Evolutionary conservation across 805 yeast genomes (phyloP), one percentile per base, ranked within the genome.

Genomic region (Zygosaccharomyces pseudorouxii): DNA sequence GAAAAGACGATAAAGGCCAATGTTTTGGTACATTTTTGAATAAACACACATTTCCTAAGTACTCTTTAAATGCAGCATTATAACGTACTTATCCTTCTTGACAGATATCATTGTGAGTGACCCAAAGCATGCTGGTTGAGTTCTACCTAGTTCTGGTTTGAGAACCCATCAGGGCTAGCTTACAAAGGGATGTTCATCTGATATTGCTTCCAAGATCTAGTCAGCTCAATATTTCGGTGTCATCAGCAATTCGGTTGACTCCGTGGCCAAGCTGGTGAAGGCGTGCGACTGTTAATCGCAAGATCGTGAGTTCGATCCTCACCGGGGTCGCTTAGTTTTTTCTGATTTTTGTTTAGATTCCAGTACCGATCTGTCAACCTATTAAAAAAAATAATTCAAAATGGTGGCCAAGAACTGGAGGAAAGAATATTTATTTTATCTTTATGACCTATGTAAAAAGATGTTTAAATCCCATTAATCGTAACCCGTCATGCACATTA

Each of bases 241-340:
- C 23, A n/a, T n/a, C n/a, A n/a, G n/a, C n/a, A n/a, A n/a, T 22
- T 22, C 6, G 4, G 3, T 22, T 22, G 77, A 72, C 76, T 73
- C 67, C 76, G 71, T 74, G 78, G 78, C 79, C 79, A 75, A 75
- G 79, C 69, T 75, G 78, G 78, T 70, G 74, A 74, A 75, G 79
- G 79, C 79, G 77, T 74, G 78, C 79, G 79, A 75, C 79, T 75
- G 79, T 75, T 75, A 76, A 76, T 76, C 80, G 79, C 79, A 76
- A 76, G 80, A 76, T 73, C 80, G 79, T 64, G 78, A 75, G 79
- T 75, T 75, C 79, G 69, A 75, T 67, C 79, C 79, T 75, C 78
- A 64, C 79, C 72, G 76, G 64, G 79, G 78, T 75, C 79, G 79
- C 23, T 51, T 46, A 36, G 55, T 58, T 57, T 55, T 55, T 57